These are phyloP conservation scores for Sporothrix humicola DNA, from an alignment of 2,329 filamentous ascomycete species.

Conservation along the genomic window DNA sequence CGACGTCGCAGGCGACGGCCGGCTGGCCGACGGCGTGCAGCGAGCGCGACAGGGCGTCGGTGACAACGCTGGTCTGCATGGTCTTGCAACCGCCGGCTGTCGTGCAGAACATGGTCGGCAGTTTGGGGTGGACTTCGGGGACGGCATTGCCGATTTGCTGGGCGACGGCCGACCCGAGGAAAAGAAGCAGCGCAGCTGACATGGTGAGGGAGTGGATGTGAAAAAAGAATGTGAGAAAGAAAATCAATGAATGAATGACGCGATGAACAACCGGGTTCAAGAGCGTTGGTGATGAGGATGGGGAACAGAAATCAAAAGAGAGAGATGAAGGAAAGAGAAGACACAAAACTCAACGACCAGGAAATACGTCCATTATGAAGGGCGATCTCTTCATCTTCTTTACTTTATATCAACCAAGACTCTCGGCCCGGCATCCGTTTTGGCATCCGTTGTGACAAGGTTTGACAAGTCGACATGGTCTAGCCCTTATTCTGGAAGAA, in stretches of 20 bases:
- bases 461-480: too few relatives aligned
- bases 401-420: too few relatives aligned
- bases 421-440: conserved; percentile 9
- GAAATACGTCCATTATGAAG: conserved; percentile 12
- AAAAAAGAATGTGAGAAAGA: not conserved
- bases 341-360: not conserved
- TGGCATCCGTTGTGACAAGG: not conserved
- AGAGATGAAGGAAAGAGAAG: not conserved
- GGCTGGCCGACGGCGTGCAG: conserved; percentile 7
- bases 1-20: conserved; percentile 36
- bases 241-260: conserved; percentile 31
- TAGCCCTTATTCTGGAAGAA: not conserved
- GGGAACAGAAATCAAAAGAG: not conserved
- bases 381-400: not conserved
- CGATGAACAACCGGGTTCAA: conserved; percentile 30
- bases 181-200: conserved; percentile 34
- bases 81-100: conserved; percentile 28
- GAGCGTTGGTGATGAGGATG: conserved; percentile 17
- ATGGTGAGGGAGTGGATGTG: not conserved
- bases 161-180: conserved; percentile 30
- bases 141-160: conserved; percentile 35
- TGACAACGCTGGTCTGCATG: not conserved
- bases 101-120: conserved; percentile 26
- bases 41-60: conserved; percentile 30
- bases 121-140: conserved; percentile 26